Conservation (phyloP, 352 stramenopile genomes). For the Globisporangium lucens region DNA sequence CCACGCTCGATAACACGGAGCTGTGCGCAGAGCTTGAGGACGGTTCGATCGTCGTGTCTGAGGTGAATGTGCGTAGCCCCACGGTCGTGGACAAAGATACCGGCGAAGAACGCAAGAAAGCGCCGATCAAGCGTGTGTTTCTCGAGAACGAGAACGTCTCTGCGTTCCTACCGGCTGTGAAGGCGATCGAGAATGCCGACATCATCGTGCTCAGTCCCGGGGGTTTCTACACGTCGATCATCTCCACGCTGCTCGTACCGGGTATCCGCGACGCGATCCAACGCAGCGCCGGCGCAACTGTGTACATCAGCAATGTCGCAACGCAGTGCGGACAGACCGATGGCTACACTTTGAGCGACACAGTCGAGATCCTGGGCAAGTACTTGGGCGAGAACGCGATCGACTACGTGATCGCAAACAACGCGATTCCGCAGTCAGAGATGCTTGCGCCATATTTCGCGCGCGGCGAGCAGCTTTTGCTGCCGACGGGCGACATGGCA, state of each 20-base stretch:
- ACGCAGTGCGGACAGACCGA: slow-evolving; percentile 83
- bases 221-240: slow-evolving; percentile 87
- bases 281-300: slow-evolving; percentile 57
- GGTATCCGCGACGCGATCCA: slow-evolving; percentile 80
- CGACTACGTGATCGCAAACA: slow-evolving; percentile 87
- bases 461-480: slow-evolving; percentile 66
- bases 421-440: slow-evolving; percentile 48
- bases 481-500: slow-evolving; percentile 61
- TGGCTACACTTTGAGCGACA: slow-evolving; percentile 69
- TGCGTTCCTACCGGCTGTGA: slow-evolving; percentile 69
- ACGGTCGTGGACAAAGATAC: slow-evolving; percentile 32
- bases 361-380: slow-evolving; percentile 52
- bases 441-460: slow-evolving; percentile 64
- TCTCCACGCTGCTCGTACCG: slow-evolving; percentile 71
- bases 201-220: slow-evolving; percentile 81
- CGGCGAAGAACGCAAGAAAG: slow-evolving; percentile 44
- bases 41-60: slow-evolving; percentile 66
- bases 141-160: slow-evolving; percentile 70
- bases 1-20: slow-evolving; percentile 83
- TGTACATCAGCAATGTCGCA: slow-evolving; percentile 87
- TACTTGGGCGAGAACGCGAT: slow-evolving; percentile 76
- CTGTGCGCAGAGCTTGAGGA: slow-evolving; percentile 76
- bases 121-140: slow-evolving; percentile 79
- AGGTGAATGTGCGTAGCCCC: slow-evolving; percentile 80
- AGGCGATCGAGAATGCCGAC: slow-evolving; percentile 81